These are phyloP conservation scores for Camelina neglecta DNA, from an alignment of 345 rosid genomes.

Conservation along the genomic window DNA sequence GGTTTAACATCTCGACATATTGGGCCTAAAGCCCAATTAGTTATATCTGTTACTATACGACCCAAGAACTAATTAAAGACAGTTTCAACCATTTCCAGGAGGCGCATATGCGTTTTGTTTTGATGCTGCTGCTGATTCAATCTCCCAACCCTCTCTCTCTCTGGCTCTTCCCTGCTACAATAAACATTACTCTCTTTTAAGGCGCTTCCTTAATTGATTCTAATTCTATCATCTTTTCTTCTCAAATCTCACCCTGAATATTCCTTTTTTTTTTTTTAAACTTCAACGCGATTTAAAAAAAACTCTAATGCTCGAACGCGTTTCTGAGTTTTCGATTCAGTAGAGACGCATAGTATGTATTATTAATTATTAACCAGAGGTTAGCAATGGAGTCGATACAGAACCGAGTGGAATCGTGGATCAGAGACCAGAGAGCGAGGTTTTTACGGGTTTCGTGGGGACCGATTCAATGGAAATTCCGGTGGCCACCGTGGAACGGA, in stretches of 20 bases:
- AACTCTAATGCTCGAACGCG: neutral
- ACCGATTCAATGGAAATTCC: conserved; percentile 73
- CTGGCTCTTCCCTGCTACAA: neutral
- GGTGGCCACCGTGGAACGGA: conserved; percentile 82
- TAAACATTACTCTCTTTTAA: neutral
- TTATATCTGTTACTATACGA: neutral
- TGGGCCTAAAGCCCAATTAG: conserved; percentile 25
- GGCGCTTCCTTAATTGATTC: conserved; percentile 18
- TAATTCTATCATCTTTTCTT: conserved; percentile 6
- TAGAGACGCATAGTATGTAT: neutral
- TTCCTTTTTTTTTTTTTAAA: neutral
- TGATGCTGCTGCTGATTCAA: conserved; percentile 6
- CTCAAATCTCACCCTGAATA: neutral
- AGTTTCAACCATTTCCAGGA: neutral
- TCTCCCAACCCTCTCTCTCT: neutral
- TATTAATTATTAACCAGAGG: neutral
- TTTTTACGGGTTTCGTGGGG: conserved; percentile 79
- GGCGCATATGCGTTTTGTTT: conserved; percentile 37
- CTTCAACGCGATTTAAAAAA: neutral
- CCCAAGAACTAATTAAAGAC: neutral
- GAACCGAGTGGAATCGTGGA: conserved; percentile 81
- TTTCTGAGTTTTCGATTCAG: conserved; percentile 8
- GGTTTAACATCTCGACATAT: no score
- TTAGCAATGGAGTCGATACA: conserved; percentile 58
- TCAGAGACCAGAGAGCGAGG: conserved; percentile 83